A percentile compares a stretch with the other conserved stretches of the same genome.
phyloP scores from a whole-genome alignment of 2,329 filamentous ascomycete species.

The Fusarium neocosmosporiellum region DNA sequence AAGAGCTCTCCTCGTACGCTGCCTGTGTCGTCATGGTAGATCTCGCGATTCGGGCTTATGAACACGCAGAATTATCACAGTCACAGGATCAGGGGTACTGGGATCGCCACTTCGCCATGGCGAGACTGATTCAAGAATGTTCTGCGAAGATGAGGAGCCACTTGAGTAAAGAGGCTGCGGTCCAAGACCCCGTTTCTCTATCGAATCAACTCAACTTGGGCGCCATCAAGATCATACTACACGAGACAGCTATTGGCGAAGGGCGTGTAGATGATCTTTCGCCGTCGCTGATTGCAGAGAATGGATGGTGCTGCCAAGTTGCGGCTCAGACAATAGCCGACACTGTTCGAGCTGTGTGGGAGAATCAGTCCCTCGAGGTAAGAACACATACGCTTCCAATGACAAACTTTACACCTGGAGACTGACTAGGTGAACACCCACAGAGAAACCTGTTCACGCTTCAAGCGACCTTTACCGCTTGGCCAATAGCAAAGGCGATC shows the following conservation, averaged over 20 bases:
- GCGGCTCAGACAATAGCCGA: neutral
- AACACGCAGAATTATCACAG: neutral
- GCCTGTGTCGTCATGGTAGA: neutral
- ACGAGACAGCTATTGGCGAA: neutral
- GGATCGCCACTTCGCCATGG: neutral
- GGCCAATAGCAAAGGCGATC: neutral
- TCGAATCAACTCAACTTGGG: neutral
- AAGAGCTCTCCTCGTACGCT: neutral
- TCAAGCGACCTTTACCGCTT: neutral
- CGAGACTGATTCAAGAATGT: neutral
- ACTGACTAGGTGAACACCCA: neutral
- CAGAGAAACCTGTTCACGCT: neutral
- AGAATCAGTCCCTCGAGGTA: neutral
- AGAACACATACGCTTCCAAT: neutral
- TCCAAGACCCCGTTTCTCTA: neutral
- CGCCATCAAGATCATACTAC: neutral
- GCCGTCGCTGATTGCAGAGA: neutral
- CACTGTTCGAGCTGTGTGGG: neutral
- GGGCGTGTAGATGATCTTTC: neutral
- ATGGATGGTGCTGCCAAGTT: neutral
- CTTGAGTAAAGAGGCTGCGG: neutral
- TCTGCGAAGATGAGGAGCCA: neutral
- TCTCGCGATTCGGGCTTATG: neutral
- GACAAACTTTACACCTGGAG: neutral
- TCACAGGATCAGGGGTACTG: neutral